These are phyloP conservation scores for Coemansia sp. DNA, from an alignment of 192 early-diverging fungal genomes.

Conservation along the genomic window DNA sequence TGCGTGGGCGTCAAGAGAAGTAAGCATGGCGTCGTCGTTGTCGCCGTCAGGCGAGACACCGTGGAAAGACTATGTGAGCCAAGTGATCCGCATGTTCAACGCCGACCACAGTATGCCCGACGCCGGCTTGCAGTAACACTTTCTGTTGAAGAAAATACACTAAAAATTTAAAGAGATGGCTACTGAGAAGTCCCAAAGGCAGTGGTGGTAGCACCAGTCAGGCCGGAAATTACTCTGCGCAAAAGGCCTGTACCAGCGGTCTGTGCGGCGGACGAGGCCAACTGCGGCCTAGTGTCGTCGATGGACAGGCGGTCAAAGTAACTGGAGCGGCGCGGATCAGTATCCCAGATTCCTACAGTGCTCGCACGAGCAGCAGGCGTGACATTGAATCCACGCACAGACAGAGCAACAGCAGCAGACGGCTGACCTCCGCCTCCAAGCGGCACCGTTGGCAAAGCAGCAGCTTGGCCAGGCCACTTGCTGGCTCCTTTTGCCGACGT, in stretches of 20 bases:
- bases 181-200: constrained; percentile 46
- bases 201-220: constrained; percentile 31
- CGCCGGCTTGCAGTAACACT: not conserved
- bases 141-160: not conserved
- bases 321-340: constrained; percentile 42
- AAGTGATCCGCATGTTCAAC: constrained; percentile 48
- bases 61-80: constrained; percentile 44
- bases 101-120: constrained; percentile 10
- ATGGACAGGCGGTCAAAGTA: constrained; percentile 53
- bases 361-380: constrained; percentile 12
- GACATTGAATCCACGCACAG: constrained; percentile 34
- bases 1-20: not conserved
- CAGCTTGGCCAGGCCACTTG: not conserved
- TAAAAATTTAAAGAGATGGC: not conserved
- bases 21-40: not conserved
- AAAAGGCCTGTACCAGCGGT: constrained; percentile 23
- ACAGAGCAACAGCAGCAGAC: not conserved
- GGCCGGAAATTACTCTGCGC: constrained; percentile 46
- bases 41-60: constrained; percentile 17
- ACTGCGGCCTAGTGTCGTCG: constrained; percentile 36
- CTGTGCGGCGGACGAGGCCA: constrained; percentile 23
- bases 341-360: constrained; percentile 38
- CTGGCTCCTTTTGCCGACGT: constrained; percentile 20
- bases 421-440: constrained; percentile 8
- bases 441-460: not conserved